Base-by-base conservation (phyloP, 257 asterid genomes). In the Solanum pennellii region DNA sequence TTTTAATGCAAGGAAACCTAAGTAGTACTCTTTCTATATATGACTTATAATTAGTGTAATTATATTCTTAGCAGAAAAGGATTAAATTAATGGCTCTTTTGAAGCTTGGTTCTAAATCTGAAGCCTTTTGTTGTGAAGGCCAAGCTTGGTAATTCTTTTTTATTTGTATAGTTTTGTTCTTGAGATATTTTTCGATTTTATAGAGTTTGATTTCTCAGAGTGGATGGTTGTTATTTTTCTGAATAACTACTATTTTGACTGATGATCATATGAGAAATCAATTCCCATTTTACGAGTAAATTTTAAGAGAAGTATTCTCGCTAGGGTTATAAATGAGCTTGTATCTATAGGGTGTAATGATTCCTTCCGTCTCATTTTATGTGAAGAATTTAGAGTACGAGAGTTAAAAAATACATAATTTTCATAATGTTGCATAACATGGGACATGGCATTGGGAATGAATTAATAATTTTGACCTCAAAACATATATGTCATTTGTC, bases 101-200 rank as follows among this genome's bases (percentile, higher is more conserved):
- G 96, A 94, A 90, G 88, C 92, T 94, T 83, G 99, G 99, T 84
- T 94, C 99, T 12, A 96, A 96, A 91, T 89, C 98, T 16, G 98
- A 95, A 89, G 95, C 94, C 13, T 94, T 96, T 84, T 94, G 92
- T 25, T 93, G 92, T 69, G 96, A 96, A 76, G 98, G 97, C 86
- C 95, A 94, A 12, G 65, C 93, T 3, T 96, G 99, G 99, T 96
- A 89, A 69, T 27, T 47, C 33, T 59, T 49, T 44, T 74, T 44
- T 18, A 2, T 62, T 45, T 45, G 27, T 29, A 14, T 62, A 62
- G n/a, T 11, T 35, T 23, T 20, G 1, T 31, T 86, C 37, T n/a
- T 49, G 14, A 2, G 2, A 18, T 20, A 8, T 25, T 80, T 49
- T 49, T 7, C 5, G 3, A 60, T 2, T 60, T 60, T 21, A 21